Evolutionary conservation across 78 protist species (phyloP), one percentile per base, ranked within the genome.

Genomic region (Anaeramoeba flamelloides): DNA sequence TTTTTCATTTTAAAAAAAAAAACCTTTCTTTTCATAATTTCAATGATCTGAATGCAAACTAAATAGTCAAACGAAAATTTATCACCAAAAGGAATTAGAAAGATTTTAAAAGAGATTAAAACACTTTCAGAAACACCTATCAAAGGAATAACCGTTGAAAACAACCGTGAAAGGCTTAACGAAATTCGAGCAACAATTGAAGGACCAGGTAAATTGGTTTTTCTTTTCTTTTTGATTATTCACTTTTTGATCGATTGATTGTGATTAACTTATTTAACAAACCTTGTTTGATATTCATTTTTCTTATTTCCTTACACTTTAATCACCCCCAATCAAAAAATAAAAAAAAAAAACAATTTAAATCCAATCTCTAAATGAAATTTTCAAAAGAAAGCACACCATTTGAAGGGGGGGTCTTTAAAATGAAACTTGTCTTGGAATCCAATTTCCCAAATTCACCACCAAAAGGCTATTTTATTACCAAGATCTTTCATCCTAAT

Each of bases 401-500:
- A n/a, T 96, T 84, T 74, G 94, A 92, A 77, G 96, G 96, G 0
- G 99, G 97, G 34, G 33, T 65, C 36, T 96, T 93, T 74, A 31
- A 41, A 39, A 84, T 94, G 64, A 39, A 39, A 82, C 90, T 96
- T n/a, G 53, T 22, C 1, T 74, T 96, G 34, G 81, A 86, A 1
- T 12, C 76, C 0, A 95, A 91, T 3, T 96, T 87, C 36, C 99
- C 99, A 0, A 0, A 34, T 1, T 83, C 89, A 33, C 98, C 99
- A 0, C 99, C 99, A 1, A 93, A 93, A 76, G 92, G 93, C 8
- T 82, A 41, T 32, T 96, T 96, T 75, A 38, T 86, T 39, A 96
- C 99, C 32, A 90, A 86, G 78, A 94, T 96, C 75, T 96, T 93
- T 86, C 99, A 96, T 64, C 99, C 99, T 2, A 96, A 96, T 86